Percentiles rank a stretch among this genome's conserved stretches.
Evolutionary conservation across 75 land plant species (phyloP).

Genomic region (Pinus taeda): DNA sequence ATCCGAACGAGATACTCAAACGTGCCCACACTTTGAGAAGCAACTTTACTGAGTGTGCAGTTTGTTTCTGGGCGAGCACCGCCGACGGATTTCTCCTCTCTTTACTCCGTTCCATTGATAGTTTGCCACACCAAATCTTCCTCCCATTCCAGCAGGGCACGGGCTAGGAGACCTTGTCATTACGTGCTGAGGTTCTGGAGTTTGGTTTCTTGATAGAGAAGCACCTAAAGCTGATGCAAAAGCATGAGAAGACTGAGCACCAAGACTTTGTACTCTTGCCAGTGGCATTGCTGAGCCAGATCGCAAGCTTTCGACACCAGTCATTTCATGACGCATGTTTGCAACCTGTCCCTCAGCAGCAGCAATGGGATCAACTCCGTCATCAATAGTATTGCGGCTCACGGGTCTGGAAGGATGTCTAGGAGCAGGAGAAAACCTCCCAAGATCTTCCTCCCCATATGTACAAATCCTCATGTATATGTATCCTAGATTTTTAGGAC

Average conservation of each 20-base stretch:
- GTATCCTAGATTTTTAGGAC: neutral
- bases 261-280: constrained; percentile 14
- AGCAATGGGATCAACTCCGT: constrained; percentile 27
- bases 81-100: no score
- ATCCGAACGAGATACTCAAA: no score
- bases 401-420: constrained; percentile 70
- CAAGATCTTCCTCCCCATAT: constrained; percentile 79
- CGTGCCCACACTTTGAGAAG: no score
- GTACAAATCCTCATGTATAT: no score
- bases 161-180: constrained; percentile 49
- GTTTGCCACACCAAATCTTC: constrained; percentile 17
- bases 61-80: no score
- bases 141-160: constrained; percentile 46
- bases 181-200: constrained; percentile 54
- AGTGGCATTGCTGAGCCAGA: constrained; percentile 28
- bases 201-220: constrained; percentile 48
- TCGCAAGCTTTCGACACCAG: constrained; percentile 14
- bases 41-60: no score
- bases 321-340: constrained; percentile 44
- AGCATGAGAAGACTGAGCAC: constrained; percentile 31
- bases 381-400: constrained; percentile 76
- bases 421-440: constrained; percentile 51
- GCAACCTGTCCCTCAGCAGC: constrained; percentile 48
- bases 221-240: constrained; percentile 58
- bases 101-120: no score